A percentile compares a stretch with the other conserved stretches of the same genome.
Conservation (phyloP, 257 asterid species). For the Dorcoceras hygrometricum region DNA sequence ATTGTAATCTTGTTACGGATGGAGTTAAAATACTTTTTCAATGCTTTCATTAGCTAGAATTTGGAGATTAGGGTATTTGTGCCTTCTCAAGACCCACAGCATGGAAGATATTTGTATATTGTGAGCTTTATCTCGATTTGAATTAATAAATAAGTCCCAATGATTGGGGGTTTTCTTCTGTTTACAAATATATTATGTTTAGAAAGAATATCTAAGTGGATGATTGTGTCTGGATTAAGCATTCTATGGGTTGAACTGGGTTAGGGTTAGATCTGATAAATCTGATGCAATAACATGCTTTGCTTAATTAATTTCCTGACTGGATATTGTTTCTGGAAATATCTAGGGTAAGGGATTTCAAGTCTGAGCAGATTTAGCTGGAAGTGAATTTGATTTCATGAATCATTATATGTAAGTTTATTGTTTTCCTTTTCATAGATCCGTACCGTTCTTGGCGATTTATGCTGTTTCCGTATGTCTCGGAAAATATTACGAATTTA, state of each 20-base stretch:
- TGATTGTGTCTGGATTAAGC: neutral
- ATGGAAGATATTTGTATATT: neutral
- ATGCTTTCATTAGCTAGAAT: neutral
- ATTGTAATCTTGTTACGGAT: neutral
- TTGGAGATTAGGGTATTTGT: neutral
- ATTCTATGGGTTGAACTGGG: constrained; percentile 28
- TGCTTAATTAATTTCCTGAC: constrained; percentile 20
- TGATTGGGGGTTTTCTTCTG: neutral
- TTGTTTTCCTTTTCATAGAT: constrained; percentile 3
- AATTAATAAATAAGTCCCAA: neutral
- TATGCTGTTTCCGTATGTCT: constrained; percentile 3
- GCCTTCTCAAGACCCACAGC: neutral
- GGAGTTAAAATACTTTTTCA: neutral
- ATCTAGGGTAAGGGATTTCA: constrained; percentile 30
- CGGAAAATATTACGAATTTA: neutral
- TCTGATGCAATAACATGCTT: constrained; percentile 20
- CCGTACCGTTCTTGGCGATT: constrained; percentile 17
- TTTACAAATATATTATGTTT: neutral
- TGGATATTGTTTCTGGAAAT: constrained; percentile 24
- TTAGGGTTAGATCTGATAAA: constrained; percentile 47
- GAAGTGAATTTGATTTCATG: constrained; percentile 22
- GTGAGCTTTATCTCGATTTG: neutral
- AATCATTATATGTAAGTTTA: constrained; percentile 44
- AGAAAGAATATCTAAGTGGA: neutral
- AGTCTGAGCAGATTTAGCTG: constrained; percentile 7